phyloP scores from a whole-genome alignment of 176 grass and related monocot genomes.

The Aegilops speltoides region DNA sequence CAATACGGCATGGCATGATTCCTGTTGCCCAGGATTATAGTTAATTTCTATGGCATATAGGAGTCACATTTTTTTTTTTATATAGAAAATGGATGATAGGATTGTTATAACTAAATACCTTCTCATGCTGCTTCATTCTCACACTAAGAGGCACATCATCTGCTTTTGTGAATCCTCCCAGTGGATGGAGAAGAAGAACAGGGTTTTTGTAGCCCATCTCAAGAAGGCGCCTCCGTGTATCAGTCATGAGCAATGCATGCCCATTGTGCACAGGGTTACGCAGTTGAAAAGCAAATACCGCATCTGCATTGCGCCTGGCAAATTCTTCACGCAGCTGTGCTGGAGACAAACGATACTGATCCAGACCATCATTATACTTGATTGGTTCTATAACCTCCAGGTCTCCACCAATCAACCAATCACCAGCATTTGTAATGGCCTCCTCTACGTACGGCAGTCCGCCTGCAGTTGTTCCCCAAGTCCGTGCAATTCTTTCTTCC shows the following conservation, averaged over 20 bases:
- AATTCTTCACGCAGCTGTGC: slow-evolving; percentile 90
- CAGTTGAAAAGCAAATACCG: slow-evolving; percentile 98
- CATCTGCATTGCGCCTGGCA: slow-evolving; percentile 84
- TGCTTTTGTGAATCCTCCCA: slow-evolving; percentile 96
- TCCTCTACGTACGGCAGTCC: slow-evolving; percentile 89
- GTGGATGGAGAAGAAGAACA: slow-evolving; percentile 90
- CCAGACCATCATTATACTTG: slow-evolving; percentile 96
- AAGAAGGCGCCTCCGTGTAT: slow-evolving; percentile 75
- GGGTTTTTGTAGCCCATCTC: slow-evolving; percentile 97
- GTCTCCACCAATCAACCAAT: slow-evolving; percentile 97
- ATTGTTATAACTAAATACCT: slow-evolving; percentile 47
- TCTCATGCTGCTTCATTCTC: slow-evolving; percentile 99
- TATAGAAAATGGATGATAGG: not conserved
- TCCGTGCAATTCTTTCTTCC: slow-evolving; percentile 98
- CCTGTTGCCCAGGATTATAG: not conserved
- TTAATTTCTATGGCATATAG: not conserved
- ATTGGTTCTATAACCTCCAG: slow-evolving; percentile 96
- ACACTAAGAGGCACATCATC: slow-evolving; percentile 92
- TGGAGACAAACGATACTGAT: slow-evolving; percentile 88
- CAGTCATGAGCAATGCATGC: slow-evolving; percentile 96
- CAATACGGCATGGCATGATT: not conserved
- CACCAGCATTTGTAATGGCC: slow-evolving; percentile 83
- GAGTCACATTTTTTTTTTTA: not conserved
- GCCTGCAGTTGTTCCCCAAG: slow-evolving; percentile 85
- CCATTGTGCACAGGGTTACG: slow-evolving; percentile 98